A percentile compares a stretch with the other conserved stretches of the same genome.
Evolutionary conservation across 2,329 filamentous ascomycete species (phyloP).

Genomic region (Drechslerella stenobrocha): DNA sequence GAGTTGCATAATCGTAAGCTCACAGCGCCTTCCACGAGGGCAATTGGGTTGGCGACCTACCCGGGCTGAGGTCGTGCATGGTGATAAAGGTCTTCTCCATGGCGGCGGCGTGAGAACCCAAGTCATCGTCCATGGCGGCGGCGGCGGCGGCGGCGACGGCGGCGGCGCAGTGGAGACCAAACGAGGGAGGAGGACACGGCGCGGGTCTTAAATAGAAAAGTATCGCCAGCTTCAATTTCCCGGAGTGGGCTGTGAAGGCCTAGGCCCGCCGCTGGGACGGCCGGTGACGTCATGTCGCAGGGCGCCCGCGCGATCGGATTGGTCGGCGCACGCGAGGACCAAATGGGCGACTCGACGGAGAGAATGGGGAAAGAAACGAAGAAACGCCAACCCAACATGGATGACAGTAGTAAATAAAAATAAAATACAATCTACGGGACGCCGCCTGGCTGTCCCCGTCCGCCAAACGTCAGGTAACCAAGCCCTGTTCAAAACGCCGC

Average conservation of each 20-base stretch:
- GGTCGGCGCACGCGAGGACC: neutral
- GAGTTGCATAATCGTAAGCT: slow-evolving; percentile 68
- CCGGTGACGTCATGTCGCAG: slow-evolving; percentile 38
- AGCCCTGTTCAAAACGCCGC: slow-evolving; percentile 32
- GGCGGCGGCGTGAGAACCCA: slow-evolving; percentile 52
- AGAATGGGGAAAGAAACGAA: too few species aligned
- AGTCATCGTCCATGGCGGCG: neutral
- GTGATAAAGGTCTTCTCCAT: slow-evolving; percentile 91
- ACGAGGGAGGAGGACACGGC: neutral
- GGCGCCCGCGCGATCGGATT: neutral
- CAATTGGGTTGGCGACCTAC: too few species aligned
- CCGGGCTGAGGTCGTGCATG: slow-evolving; percentile 71
- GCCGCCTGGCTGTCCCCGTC: too few species aligned
- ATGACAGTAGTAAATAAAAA: slow-evolving; percentile 7
- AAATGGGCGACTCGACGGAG: too few species aligned
- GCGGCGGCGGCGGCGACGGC: slow-evolving; percentile 1
- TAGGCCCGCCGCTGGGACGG: slow-evolving; percentile 40
- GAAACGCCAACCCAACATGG: too few species aligned
- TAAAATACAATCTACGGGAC: neutral
- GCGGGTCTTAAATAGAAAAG: neutral
- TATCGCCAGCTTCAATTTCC: slow-evolving; percentile 1
- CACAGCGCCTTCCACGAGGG: too few species aligned
- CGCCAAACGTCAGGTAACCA: neutral
- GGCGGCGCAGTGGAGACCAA: neutral
- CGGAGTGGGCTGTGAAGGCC: slow-evolving; percentile 8